phyloP scores from a whole-genome alignment of 352 stramenopile species.

The Pythium phragmitis region DNA sequence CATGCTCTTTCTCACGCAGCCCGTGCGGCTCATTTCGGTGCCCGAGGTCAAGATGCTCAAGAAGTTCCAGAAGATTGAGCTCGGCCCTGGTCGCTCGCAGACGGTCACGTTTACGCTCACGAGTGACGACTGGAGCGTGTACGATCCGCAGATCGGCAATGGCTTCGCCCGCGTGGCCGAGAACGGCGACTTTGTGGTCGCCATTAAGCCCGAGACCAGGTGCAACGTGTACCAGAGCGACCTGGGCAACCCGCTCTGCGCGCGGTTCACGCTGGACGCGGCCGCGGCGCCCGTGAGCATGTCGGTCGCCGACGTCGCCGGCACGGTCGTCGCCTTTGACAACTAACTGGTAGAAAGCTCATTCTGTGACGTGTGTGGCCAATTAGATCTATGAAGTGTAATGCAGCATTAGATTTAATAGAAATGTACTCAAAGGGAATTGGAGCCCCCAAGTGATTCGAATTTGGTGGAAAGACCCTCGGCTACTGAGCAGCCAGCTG shows the following conservation, averaged over 20 bases:
- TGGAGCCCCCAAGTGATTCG: neutral
- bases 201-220: conserved; percentile 53
- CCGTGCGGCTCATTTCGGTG: conserved; percentile 31
- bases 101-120: conserved; percentile 46
- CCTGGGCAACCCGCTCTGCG: conserved; percentile 15
- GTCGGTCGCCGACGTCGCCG: neutral
- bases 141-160: conserved; percentile 40
- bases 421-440: neutral
- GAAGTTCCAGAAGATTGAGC: conserved; percentile 62
- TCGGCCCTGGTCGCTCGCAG: conserved; percentile 30
- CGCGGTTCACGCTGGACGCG: conserved; percentile 9
- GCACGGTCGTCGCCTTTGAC: conserved; percentile 2
- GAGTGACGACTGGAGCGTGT: conserved; percentile 54
- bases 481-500: conserved; percentile 59
- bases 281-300: conserved; percentile 5
- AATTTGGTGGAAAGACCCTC: neutral
- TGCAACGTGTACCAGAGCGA: conserved; percentile 37
- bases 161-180: conserved; percentile 43
- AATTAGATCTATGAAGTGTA: neutral
- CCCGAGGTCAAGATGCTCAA: conserved; percentile 78
- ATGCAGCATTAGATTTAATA: neutral
- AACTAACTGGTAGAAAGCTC: neutral
- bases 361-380: neutral
- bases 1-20: conserved; percentile 37
- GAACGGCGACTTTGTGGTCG: conserved; percentile 55